Percentiles rank a stretch among this genome's conserved stretches.
phyloP scores from a whole-genome alignment of 495 filamentous ascomycete species.

The Neurospora sp. region DNA sequence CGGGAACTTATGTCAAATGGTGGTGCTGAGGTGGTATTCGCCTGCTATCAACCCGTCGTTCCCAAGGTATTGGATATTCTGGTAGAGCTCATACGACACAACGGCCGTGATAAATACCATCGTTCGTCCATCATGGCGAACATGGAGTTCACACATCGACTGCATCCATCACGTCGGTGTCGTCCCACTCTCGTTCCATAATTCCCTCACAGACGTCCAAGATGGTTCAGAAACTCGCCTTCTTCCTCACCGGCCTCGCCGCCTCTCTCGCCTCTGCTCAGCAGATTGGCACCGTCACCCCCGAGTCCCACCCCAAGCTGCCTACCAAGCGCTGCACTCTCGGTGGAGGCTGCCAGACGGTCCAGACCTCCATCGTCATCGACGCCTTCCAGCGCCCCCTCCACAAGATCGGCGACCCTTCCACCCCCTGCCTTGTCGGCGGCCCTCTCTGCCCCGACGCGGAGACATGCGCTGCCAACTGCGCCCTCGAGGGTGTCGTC shows the following conservation, averaged over 20 bases:
- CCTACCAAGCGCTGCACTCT: conserved; percentile 46
- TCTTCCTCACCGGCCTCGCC: conserved; percentile 7
- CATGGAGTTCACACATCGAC: neutral
- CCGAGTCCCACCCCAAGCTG: conserved; percentile 44
- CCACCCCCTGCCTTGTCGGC: conserved; percentile 35
- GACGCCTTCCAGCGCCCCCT: conserved; percentile 36
- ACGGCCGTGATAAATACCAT: neutral
- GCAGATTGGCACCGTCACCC: conserved; percentile 9
- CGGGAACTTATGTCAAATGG: neutral
- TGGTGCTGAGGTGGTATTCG: neutral
- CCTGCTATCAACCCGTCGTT: neutral
- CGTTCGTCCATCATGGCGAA: neutral
- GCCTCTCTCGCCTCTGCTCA: conserved; percentile 11
- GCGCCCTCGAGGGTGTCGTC: conserved; percentile 40
- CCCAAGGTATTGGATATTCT: neutral
- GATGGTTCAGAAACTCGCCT: conserved; percentile 8
- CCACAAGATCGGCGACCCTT: conserved; percentile 7
- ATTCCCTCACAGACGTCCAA: neutral
- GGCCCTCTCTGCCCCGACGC: conserved; percentile 42
- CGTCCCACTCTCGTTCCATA: neutral
- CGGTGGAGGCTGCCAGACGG: conserved; percentile 40
- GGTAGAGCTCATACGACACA: neutral
- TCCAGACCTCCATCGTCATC: conserved; percentile 45
- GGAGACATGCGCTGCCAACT: conserved; percentile 39
- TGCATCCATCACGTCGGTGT: neutral